phyloP scores from a whole-genome alignment of 2,329 filamentous ascomycete species.

The Epichloe typhina region DNA sequence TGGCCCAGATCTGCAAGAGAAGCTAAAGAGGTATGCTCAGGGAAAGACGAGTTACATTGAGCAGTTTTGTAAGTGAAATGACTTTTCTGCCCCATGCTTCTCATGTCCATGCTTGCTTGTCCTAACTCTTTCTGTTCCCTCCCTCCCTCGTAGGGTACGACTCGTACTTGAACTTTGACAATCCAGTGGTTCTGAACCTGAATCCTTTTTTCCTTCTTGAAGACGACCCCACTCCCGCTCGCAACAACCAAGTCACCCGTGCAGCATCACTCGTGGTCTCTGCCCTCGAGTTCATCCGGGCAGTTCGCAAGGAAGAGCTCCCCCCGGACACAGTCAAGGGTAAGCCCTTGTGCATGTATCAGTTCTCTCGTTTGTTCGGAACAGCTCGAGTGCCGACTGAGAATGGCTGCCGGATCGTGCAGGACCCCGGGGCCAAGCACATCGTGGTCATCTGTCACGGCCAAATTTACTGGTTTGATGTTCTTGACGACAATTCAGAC shows the following conservation, averaged over 20 bases:
- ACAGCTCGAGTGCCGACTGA: slow-evolving; percentile 90
- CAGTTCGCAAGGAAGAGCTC: slow-evolving; percentile 83
- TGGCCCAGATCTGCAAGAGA: slow-evolving; percentile 75
- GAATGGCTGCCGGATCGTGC: slow-evolving; percentile 88
- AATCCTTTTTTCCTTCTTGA: slow-evolving; percentile 94
- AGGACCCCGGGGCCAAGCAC: slow-evolving; percentile 87
- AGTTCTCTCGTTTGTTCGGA: slow-evolving; percentile 89
- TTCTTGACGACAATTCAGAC: slow-evolving; percentile 86
- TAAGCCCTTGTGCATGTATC: slow-evolving; percentile 90
- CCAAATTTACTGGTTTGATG: slow-evolving; percentile 98
- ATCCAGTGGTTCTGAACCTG: slow-evolving; percentile 90
- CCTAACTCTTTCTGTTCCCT: slow-evolving; percentile 5
- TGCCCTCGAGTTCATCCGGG: slow-evolving; percentile 80
- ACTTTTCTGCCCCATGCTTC: background rate
- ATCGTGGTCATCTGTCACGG: slow-evolving; percentile 87
- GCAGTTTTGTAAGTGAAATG: slow-evolving; percentile 70
- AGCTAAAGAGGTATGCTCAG: slow-evolving; percentile 76
- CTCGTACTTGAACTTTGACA: slow-evolving; percentile 95
- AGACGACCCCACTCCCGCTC: slow-evolving; percentile 89
- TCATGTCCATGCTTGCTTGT: background rate
- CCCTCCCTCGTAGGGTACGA: slow-evolving; percentile 63
- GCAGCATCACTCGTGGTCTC: slow-evolving; percentile 87
- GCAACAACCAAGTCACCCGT: slow-evolving; percentile 92
- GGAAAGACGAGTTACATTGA: slow-evolving; percentile 95
- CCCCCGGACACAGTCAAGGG: slow-evolving; percentile 77